Evolutionary conservation across 371 early-diverging fungal species (phyloP), one percentile per base, ranked within the genome.

Genomic region (Mortierella sp.): DNA sequence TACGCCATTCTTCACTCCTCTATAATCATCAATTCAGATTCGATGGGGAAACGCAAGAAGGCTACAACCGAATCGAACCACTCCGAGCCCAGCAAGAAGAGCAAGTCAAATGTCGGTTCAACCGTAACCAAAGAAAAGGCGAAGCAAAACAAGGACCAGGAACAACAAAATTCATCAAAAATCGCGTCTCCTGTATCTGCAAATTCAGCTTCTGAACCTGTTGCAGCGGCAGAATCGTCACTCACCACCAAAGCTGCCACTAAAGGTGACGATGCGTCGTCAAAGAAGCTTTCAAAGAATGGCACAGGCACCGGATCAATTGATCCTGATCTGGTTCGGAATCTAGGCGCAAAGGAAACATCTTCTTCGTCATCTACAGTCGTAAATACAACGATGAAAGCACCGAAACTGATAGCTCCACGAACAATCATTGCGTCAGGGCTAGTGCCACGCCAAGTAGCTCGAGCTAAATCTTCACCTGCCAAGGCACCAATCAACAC

Each of bases 41-140:
- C 55, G 26, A 55, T 55, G 55, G 55, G 55, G 14, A 55, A 55
- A 16, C 55, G 55, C 28, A 55, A 55, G 24, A 26, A 55, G 28
- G 16, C 26, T 18, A 28, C 10, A 8, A 26, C 55, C 55, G 55
- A 55, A 28, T 55, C 55, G 11, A 10, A 1, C 3, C 9, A 10
- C 28, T 55, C 55, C 10, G 26, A 55, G 11, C 26, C 55, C 5
- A 26, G 24, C 10, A 55, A 55, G 18, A 55, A 14, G 55, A 55
- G 24, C 28, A 55, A 55, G 28, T 28, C 16, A 26, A 28, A 55
- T 55, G 55, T 6, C 9, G 24, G 1, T 26, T 12, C 55, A 55
- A 55, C 24, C 5, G 26, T 12, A 55, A 24, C 26, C 26, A 26
- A 26, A 10, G 28, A 55, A 14, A 26, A 24, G 28, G 3, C 3